These are phyloP conservation scores for Sorghum bicolor DNA, from an alignment of 176 grass and related monocot species.

Conservation along the genomic window DNA sequence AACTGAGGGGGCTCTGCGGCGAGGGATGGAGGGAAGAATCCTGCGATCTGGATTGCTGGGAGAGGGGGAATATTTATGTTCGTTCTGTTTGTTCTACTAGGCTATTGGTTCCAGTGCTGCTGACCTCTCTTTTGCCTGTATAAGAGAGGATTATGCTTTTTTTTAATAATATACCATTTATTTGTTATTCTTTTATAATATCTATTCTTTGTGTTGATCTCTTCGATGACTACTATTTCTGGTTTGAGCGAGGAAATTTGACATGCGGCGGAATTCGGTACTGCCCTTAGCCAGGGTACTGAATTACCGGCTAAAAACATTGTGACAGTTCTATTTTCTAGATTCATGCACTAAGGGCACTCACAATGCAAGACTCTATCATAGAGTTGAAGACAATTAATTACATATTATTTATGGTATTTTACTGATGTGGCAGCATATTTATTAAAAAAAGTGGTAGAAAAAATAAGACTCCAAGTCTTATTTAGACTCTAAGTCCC, in stretches of 20 bases:
- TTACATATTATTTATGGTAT: too few relatives aligned
- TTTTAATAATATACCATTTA: constrained; percentile 33
- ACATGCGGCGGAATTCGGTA: neutral
- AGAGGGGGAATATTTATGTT: neutral
- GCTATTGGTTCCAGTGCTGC: neutral
- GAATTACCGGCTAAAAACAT: neutral
- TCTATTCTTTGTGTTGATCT: neutral
- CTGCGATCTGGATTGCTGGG: constrained; percentile 44
- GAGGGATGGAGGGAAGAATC: neutral
- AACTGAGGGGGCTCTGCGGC: neutral
- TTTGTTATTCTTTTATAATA: constrained; percentile 38
- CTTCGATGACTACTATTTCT: neutral
- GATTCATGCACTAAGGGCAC: neutral
- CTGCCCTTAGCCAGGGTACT: neutral
- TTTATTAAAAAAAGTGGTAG: too few relatives aligned
- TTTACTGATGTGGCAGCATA: too few relatives aligned
- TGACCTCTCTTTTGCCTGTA: constrained; percentile 78
- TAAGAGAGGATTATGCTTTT: constrained; percentile 42
- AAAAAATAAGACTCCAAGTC: too few relatives aligned
- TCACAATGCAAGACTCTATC: too few relatives aligned
- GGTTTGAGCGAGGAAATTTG: neutral
- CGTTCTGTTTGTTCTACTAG: constrained; percentile 27
- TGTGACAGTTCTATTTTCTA: neutral
- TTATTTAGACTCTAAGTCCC: too few relatives aligned
- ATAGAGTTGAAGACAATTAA: too few relatives aligned